phyloP scores from a whole-genome alignment of 1,139 yeast genomes.

The Hyphopichia buzzinii region DNA sequence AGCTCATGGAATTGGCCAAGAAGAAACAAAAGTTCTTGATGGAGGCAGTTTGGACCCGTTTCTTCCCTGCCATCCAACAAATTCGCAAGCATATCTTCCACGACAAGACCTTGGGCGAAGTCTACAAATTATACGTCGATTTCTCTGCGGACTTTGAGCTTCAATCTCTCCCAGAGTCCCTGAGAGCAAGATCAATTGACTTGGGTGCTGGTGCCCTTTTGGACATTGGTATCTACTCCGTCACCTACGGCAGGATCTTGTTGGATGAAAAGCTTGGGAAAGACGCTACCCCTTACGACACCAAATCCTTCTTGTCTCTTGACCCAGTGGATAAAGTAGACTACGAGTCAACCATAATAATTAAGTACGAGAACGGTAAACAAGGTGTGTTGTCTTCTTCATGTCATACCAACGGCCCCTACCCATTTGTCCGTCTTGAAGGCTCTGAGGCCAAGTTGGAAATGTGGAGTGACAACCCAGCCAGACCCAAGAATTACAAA shows the following conservation, averaged over 20 bases:
- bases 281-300: constrained; percentile 25
- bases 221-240: constrained; percentile 58
- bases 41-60: constrained; percentile 70
- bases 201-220: constrained; percentile 63
- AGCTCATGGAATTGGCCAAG: constrained; percentile 45
- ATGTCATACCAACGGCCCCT: constrained; percentile 25
- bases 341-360: constrained; percentile 31
- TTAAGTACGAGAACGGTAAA: constrained; percentile 32
- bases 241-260: constrained; percentile 47
- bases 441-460: constrained; percentile 39
- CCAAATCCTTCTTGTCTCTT: constrained; percentile 31
- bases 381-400: constrained; percentile 38
- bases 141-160: constrained; percentile 35
- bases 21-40: constrained; percentile 47
- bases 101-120: constrained; percentile 46
- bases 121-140: constrained; percentile 41
- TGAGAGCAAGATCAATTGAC: constrained; percentile 39
- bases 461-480: constrained; percentile 36
- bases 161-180: constrained; percentile 19
- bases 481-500: constrained; percentile 26
- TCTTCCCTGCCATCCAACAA: constrained; percentile 48
- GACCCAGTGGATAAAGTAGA: constrained; percentile 34
- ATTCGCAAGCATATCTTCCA: constrained; percentile 41
- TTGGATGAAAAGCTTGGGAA: constrained; percentile 33
- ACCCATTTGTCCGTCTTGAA: constrained; percentile 34